phyloP scores from a whole-genome alignment of 75 land plant species.

The Selaginella tamariscina region DNA sequence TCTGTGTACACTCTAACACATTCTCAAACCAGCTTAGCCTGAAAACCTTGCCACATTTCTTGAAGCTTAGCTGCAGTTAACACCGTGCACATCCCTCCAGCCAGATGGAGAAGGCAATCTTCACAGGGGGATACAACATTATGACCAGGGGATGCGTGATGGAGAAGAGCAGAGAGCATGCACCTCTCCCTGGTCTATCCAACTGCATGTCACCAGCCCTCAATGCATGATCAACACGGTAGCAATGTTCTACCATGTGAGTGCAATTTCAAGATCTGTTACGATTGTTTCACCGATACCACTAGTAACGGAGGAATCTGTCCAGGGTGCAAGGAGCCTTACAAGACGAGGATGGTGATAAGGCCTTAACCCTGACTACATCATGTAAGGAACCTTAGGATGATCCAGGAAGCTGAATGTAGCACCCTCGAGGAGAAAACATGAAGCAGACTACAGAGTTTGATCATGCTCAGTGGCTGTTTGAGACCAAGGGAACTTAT shows the following conservation, averaged over 20 bases:
- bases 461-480: constrained; percentile 10
- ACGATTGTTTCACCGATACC: not conserved
- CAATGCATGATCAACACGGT: not conserved
- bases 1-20: too few species aligned
- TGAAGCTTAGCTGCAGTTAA: too few species aligned
- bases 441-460: constrained; percentile 16
- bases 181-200: too few species aligned
- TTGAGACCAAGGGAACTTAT: constrained; percentile 8
- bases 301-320: not conserved
- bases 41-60: too few species aligned
- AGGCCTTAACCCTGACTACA: not conserved
- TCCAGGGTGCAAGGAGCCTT: not conserved
- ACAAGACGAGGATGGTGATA: not conserved
- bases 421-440: constrained; percentile 18
- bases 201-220: too few species aligned
- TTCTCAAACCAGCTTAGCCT: too few species aligned
- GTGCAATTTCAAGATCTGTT: not conserved
- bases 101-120: too few species aligned
- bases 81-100: too few species aligned
- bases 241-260: not conserved
- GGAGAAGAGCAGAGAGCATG: too few species aligned
- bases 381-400: not conserved
- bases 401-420: not conserved
- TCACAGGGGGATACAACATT: too few species aligned
- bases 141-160: too few species aligned